A percentile compares a stretch with the other conserved stretches of the same genome.
phyloP scores from a whole-genome alignment of 1,139 yeast species.

The Saccharomyces pastorianus region DNA sequence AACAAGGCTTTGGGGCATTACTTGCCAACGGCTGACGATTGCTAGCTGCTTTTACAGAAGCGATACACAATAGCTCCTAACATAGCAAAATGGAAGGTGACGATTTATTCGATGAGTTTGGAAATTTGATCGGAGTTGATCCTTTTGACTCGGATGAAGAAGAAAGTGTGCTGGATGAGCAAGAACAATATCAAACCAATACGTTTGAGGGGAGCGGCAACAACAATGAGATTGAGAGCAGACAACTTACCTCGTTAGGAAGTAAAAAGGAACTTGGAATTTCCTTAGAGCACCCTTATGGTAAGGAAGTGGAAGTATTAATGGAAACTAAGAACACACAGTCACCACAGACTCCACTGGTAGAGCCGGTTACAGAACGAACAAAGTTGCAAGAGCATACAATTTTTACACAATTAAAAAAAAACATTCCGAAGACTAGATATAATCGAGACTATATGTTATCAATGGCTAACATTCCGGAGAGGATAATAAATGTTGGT shows the following conservation, averaged over 20 bases:
- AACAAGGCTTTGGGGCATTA: not conserved
- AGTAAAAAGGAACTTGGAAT: conserved; percentile 20
- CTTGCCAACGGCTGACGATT: not conserved
- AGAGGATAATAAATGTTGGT: conserved; percentile 68
- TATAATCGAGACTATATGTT: conserved; percentile 61
- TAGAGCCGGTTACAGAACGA: conserved; percentile 39
- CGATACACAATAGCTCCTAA: not conserved
- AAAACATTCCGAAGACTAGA: conserved; percentile 46
- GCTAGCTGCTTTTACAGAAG: not conserved
- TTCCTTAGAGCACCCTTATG: conserved; percentile 34
- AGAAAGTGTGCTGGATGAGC: conserved; percentile 8
- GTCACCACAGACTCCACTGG: conserved; percentile 53
- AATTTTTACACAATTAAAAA: conserved; percentile 14
- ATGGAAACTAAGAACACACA: conserved; percentile 51
- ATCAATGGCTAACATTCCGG: conserved; percentile 46
- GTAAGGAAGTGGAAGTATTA: conserved; percentile 56
- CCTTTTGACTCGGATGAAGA: conserved; percentile 42
- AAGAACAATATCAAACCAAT: conserved; percentile 13
- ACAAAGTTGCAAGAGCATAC: conserved; percentile 9
- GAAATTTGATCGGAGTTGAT: conserved; percentile 44
- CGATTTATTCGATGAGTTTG: conserved; percentile 46
- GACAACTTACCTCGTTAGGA: conserved; percentile 1
- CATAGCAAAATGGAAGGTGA: not conserved
- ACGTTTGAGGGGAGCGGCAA: conserved; percentile 1
- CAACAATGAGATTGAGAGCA: conserved; percentile 8